Evolutionary conservation across 495 filamentous ascomycete species (phyloP), one percentile per base, ranked within the genome.

Genomic region (Aspergillus sparsus): DNA sequence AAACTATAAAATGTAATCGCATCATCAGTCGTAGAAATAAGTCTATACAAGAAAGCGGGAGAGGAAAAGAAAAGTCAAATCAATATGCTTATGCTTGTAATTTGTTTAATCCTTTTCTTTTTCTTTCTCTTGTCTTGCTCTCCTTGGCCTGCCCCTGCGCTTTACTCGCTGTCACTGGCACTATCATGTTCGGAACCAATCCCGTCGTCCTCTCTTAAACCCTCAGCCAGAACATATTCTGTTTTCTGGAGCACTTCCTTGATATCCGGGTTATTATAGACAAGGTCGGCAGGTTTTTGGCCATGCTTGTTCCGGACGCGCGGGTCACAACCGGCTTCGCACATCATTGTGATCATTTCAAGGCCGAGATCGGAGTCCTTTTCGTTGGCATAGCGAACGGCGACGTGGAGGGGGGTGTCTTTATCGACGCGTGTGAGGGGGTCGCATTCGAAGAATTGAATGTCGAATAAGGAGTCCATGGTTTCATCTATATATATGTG

Each of bases 391-490:
- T 86, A 97, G 34, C 89, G 84, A 39, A 98, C 88, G 13, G 91
- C 92, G 66, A 83, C 83, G 80, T 98, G 94, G 37, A 98, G 81
- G 7, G 93, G 93, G 2, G 92, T 97, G 74, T 98, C 92, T 57
- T 85, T 83, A 62, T 98, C 94, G 67, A 85, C 62, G 33, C 87
- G 86, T 70, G 88, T 91, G 55, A 90, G 63, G 6, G 91, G 91
- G 80, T 98, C 94, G 71, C 94, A 96, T 80, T 98, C 94, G 72
- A 98, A 88, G 56, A 85, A 90, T 57, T 92, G 87, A 71, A 96
- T 92, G 80, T 98, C 95, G 59, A 98, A 93, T 50, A 98, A 85
- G 49, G 83, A 62, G 75, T 98, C 94, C 77, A 98, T 89, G 18
- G 91, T 83, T 64, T 97, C 93, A 78, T 95, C 90, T 92, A 55